Conservation (phyloP, 2,329 filamentous ascomycete genomes). For the Moelleriella libera region DNA sequence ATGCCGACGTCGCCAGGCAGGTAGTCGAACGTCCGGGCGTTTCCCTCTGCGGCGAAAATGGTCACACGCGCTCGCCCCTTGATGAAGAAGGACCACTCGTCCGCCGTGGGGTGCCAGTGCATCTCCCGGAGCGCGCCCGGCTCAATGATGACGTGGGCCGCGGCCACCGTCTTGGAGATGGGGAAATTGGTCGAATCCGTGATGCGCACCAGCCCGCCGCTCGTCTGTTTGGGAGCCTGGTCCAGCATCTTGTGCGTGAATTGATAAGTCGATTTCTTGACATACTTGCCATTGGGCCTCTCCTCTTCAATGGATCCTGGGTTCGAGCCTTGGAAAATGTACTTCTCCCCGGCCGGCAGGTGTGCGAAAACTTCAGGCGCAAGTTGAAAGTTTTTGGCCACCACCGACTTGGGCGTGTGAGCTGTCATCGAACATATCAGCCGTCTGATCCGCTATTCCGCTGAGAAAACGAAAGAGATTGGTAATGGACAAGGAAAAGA, state of each 20-base stretch:
- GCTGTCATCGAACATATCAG: constrained; percentile 20
- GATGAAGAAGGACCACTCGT: constrained; percentile 75
- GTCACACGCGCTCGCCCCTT: constrained; percentile 57
- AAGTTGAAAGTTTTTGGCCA: constrained; percentile 64
- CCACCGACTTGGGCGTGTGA: constrained; percentile 57
- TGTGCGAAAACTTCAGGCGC: constrained; percentile 55
- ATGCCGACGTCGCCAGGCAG: constrained; percentile 62
- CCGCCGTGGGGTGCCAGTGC: constrained; percentile 70
- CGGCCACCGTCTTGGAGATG: constrained; percentile 58
- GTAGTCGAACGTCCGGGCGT: constrained; percentile 64
- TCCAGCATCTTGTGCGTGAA: constrained; percentile 62
- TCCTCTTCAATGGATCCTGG: constrained; percentile 54
- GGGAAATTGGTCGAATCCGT: constrained; percentile 65
- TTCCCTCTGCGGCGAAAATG: constrained; percentile 56
- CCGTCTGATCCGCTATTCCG: neutral
- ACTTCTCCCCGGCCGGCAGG: constrained; percentile 53
- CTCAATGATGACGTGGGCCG: constrained; percentile 56
- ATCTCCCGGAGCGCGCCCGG: constrained; percentile 64
- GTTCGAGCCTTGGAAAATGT: constrained; percentile 60
- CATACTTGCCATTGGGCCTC: constrained; percentile 42
- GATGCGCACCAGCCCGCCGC: constrained; percentile 59
- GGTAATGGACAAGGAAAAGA: neutral
- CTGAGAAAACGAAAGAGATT: too few relatives aligned
- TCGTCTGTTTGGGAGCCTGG: constrained; percentile 50
- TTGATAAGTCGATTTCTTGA: constrained; percentile 51